Evolutionary conservation across 495 filamentous ascomycete species (phyloP), one percentile per base, ranked within the genome.

Genomic region (Darksidea phi): DNA sequence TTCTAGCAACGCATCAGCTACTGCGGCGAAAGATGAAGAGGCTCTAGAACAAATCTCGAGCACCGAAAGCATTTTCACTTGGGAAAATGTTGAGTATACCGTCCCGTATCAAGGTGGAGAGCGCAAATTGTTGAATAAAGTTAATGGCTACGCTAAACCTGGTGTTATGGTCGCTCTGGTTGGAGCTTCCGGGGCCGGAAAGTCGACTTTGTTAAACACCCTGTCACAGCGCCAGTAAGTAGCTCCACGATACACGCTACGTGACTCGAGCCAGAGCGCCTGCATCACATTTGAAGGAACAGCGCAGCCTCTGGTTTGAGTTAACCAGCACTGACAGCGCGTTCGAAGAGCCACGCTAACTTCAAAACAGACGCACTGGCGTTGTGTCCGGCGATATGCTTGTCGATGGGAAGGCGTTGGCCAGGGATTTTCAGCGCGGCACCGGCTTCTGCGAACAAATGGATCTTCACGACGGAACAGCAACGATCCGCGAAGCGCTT

Each of bases 371-470:
- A 69, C 85, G 78, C 17, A 82, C 81, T 63, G 91, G 91, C 24
- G 82, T 89, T 1, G 78, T 93, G 13, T 73, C 72, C 6, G 90
- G 90, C 12, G 80, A 86, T 21, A 89, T 93, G 82, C 78, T 91
- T 12, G 87, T 95, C 3, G 88, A 95, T 64, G 91, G 90, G 17
- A 81, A 81, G 26, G 74, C 81, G 0, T 79, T 91, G 0, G 84
- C 81, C 0, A 69, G 75, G 8, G 85, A 87, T 23, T 96, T 95
- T 73, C 88, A 92, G 68, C 81, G 91, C 20, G 81, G 81, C 18
- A 93, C 89, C 36, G 91, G 91, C 26, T 95, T 89, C 74, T 90
- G 88, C 64, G 84, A 95, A 71, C 91, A 96, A 72, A 88, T 88
- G 76, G 91, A 96, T 75, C 67, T 95, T 18, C 91, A 95, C 70